Conservation (phyloP, 1,284 basidiomycete species). For the Phylloporus sp. region DNA sequence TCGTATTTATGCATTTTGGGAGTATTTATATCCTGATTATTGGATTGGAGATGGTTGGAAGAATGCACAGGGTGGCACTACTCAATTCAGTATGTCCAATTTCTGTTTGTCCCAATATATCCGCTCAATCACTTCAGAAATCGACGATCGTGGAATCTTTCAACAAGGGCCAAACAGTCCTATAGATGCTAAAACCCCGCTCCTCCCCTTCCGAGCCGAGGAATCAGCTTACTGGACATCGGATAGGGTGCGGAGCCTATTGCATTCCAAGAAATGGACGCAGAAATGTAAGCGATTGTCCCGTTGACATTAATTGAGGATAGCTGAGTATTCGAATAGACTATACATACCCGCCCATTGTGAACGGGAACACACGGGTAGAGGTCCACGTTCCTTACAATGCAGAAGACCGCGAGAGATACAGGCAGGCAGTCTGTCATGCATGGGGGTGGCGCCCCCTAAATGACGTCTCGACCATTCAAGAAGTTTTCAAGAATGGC, state of each 20-base stretch:
- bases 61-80: too few species aligned
- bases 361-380: background rate
- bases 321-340: conserved; percentile 15
- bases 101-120: too few species aligned
- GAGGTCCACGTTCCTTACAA: conserved; percentile 19
- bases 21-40: too few species aligned
- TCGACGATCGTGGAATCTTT: too few species aligned
- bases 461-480: background rate
- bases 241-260: background rate
- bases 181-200: background rate
- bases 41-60: too few species aligned
- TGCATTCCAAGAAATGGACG: too few species aligned
- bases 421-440: conserved; percentile 8
- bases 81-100: too few species aligned
- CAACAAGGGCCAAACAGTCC: too few species aligned
- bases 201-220: background rate
- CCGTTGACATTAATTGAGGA: too few species aligned
- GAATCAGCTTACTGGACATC: background rate
- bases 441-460: conserved; percentile 14
- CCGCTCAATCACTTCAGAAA: too few species aligned
- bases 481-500: background rate
- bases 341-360: conserved; percentile 30
- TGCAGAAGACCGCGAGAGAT: conserved; percentile 19
- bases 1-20: too few species aligned
- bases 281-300: background rate